Percentiles rank a stretch among this genome's conserved stretches.
Conservation (phyloP, 73 alveolate species). For the Paramecium octaurelia region DNA sequence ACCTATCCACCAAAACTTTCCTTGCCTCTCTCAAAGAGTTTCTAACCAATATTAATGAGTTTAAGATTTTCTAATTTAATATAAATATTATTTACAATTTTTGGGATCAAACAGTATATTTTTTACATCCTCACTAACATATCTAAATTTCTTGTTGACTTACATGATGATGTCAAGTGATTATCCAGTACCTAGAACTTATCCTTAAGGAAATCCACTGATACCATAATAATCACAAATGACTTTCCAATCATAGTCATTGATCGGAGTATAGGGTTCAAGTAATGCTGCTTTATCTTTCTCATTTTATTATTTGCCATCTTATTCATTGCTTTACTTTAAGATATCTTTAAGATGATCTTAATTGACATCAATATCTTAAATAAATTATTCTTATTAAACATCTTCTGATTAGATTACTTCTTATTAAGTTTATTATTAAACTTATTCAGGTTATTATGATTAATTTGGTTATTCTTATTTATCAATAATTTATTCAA, state of each 20-base stretch:
- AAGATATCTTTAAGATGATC: not conserved
- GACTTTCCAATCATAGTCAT: slow-evolving; percentile 58
- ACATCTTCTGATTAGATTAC: not conserved
- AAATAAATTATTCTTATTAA: not conserved
- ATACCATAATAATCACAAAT: slow-evolving; percentile 60
- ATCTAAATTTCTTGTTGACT: slow-evolving; percentile 28
- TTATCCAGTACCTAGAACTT: slow-evolving; percentile 50
- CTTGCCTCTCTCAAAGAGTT: slow-evolving; percentile 51
- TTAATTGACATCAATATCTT: not conserved
- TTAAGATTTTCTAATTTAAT: slow-evolving; percentile 15
- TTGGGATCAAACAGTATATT: not conserved
- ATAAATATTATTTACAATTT: not conserved
- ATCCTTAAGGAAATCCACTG: slow-evolving; percentile 20
- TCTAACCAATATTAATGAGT: slow-evolving; percentile 45
- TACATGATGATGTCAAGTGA: not conserved
- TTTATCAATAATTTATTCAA: not conserved
- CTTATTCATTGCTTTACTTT: slow-evolving; percentile 22
- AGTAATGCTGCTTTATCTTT: not conserved
- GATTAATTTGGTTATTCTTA: not conserved
- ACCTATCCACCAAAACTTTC: slow-evolving; percentile 58
- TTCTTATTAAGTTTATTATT: not conserved
- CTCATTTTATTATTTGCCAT: slow-evolving; percentile 15
- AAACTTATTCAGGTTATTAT: not conserved
- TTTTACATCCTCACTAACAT: slow-evolving; percentile 10
- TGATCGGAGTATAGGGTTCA: slow-evolving; percentile 38